A percentile compares a stretch with the other conserved stretches of the same genome.
Conservation (phyloP, 2,329 filamentous ascomycete species). For the Alternaria postmessia region DNA sequence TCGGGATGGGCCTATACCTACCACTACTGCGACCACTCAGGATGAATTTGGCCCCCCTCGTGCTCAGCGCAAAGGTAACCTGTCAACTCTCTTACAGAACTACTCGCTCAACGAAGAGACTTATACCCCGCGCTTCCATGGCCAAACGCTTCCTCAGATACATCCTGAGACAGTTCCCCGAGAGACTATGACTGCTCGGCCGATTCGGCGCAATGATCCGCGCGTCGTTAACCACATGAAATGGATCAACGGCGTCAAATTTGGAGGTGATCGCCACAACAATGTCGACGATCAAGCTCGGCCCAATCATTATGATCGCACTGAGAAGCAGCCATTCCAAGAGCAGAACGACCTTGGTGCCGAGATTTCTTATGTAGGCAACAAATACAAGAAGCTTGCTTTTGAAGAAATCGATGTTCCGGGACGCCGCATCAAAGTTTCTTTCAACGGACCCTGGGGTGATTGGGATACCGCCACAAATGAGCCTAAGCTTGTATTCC, state of each 20-base stretch:
- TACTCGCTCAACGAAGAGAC: slow-evolving; percentile 24
- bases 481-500: slow-evolving; percentile 58
- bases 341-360: slow-evolving; percentile 57
- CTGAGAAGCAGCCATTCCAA: slow-evolving; percentile 54
- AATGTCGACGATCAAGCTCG: slow-evolving; percentile 31
- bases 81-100: slow-evolving; percentile 40
- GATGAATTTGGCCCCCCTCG: slow-evolving; percentile 30
- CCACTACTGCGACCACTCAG: slow-evolving; percentile 24
- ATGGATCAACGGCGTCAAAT: slow-evolving; percentile 72
- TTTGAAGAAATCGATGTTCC: slow-evolving; percentile 67
- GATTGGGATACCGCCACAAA: slow-evolving; percentile 41
- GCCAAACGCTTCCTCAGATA: slow-evolving; percentile 14
- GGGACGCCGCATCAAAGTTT: slow-evolving; percentile 62
- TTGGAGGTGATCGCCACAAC: slow-evolving; percentile 54
- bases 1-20: slow-evolving; percentile 60
- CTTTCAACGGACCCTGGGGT: slow-evolving; percentile 69
- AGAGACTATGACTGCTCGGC: slow-evolving; percentile 59
- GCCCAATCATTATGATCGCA: slow-evolving; percentile 22
- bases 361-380: slow-evolving; percentile 68
- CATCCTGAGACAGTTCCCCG: slow-evolving; percentile 21
- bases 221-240: slow-evolving; percentile 66
- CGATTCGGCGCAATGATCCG: slow-evolving; percentile 58
- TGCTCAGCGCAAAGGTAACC: slow-evolving; percentile 33
- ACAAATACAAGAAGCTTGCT: slow-evolving; percentile 67
- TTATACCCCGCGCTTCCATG: slow-evolving; percentile 15